Base-by-base conservation (phyloP, 2,329 filamentous ascomycete species). In the Colletotrichum destructivum region DNA sequence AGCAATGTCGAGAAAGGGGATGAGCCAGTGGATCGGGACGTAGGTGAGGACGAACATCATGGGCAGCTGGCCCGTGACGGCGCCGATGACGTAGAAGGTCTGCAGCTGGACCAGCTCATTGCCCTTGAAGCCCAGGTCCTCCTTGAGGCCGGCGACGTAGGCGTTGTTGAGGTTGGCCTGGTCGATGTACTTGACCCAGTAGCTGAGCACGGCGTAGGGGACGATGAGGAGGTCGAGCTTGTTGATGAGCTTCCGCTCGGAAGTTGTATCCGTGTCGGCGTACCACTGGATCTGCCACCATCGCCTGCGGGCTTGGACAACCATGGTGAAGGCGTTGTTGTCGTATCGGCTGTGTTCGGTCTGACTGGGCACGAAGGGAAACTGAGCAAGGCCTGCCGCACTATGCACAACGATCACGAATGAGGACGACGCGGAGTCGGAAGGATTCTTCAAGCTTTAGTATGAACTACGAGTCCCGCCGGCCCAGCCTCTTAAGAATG, bases 251-350 rank as follows among this genome's bases (percentile, higher is more conserved):
- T 73, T 77, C 3, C 80, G 78, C 72, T 85, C 83, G 55, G 82
- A 80, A 0, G 81, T 80, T 0, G 80, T 87, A 71, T 90, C 88
- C 9, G 84, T 79, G 40, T 83, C 79, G 7, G 85, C 78, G 76
- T 84, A 88, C 87, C 86, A 88, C 66, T 85, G 81, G 67, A 83
- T 76, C 9, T 83, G 76, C 69, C 80, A 82, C 81, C 81, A 83
- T 68, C 79, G 80, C 69, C 54, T 55, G 23, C 69, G 69, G 23
- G 65, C 46, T 38, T 69, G 69, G 26, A 69, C 66, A 11, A 55
- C 54, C 69, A 72, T 72, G 52, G 31, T 40, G 21, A 9, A 15
- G 18, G 18, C 4, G 7, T 15, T 18, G 31, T 11, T 11, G 35
- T 38, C 35, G 21, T 6, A 21, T 46, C 16, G 4, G 8, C 42